Conservation (phyloP, 2,329 filamentous ascomycete species). For the Epichloe gansuensis region DNA sequence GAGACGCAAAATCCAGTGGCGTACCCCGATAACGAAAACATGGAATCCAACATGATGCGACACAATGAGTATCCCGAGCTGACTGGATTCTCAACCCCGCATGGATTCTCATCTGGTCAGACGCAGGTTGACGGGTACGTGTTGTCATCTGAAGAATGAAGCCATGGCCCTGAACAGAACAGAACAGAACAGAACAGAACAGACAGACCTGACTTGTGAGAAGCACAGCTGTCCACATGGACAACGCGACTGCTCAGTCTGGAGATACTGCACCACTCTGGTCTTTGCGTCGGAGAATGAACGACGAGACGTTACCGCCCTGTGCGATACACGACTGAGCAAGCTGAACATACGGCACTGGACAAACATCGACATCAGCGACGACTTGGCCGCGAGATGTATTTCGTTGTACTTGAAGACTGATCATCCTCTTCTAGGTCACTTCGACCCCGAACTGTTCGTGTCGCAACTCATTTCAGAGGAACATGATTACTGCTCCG, state of each 20-base stretch:
- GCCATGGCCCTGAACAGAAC: no score
- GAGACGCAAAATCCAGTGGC: conserved; percentile 14
- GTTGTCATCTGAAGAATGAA: neutral
- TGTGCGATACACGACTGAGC: conserved; percentile 17
- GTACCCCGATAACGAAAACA: conserved; percentile 8
- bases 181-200: no score
- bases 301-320: neutral
- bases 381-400: conserved; percentile 17
- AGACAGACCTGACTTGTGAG: neutral
- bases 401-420: conserved; percentile 24
- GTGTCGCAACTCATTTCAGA: conserved; percentile 19
- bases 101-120: neutral
- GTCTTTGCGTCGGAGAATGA: neutral
- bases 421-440: conserved; percentile 25
- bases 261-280: neutral
- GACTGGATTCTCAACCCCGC: neutral
- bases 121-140: neutral
- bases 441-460: conserved; percentile 24
- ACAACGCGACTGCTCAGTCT: neutral
- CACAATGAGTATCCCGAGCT: neutral
- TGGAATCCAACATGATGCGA: neutral
- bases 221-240: neutral
- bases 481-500: conserved; percentile 17
- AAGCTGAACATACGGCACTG: conserved; percentile 17
- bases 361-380: conserved; percentile 19